Evolutionary conservation across 805 yeast genomes (phyloP), one percentile per base, ranked within the genome.

Genomic region (Priceomyces castillae): DNA sequence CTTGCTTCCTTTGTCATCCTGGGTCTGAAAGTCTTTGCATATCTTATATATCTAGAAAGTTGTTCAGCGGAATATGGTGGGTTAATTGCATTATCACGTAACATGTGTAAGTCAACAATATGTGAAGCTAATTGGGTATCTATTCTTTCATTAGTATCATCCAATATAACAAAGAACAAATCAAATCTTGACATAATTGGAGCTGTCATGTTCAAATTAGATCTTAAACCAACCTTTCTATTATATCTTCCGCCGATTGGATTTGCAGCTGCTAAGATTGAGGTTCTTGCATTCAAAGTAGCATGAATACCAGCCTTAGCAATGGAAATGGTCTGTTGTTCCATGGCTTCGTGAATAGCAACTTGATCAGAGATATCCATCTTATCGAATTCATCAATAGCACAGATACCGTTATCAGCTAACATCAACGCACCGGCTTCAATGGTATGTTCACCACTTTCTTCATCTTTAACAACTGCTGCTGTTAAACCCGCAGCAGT

Each of bases 331-430:
- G 99, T 94, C 66, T 94, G 99, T 69, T 94, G 99, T 76, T 94
- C 99, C 99, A 94, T 94, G 18, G 98, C 99, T 71, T 94, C 99
- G 69, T 94, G 99, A 70, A 94, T 92, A 2, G 98, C 98, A 43
- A 94, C 98, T 68, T 94, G 98, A 67, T 94, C 98, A 1, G 82
- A 67, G 34, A 90, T 65, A 64, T 92, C 97, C 99, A 94, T 94
- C 71, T 94, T 94, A 62, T 94, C 99, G 56, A 94, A 94, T 70
- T 94, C 99, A 64, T 94, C 99, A 64, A 94, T 94, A 56, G 97
- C 95, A 76, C 99, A 94, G 48, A 94, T 87, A 49, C 99, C 99
- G 60, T 92, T 94, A 67, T 94, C 99, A 1, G 99, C 98, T 51
- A 94, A 74, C 97, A 94, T 94, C 45, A 94, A 73, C 2, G 99